These are phyloP conservation scores for Lactarius tabidus DNA, from an alignment of 768 basidiomycete species.

Conservation along the genomic window DNA sequence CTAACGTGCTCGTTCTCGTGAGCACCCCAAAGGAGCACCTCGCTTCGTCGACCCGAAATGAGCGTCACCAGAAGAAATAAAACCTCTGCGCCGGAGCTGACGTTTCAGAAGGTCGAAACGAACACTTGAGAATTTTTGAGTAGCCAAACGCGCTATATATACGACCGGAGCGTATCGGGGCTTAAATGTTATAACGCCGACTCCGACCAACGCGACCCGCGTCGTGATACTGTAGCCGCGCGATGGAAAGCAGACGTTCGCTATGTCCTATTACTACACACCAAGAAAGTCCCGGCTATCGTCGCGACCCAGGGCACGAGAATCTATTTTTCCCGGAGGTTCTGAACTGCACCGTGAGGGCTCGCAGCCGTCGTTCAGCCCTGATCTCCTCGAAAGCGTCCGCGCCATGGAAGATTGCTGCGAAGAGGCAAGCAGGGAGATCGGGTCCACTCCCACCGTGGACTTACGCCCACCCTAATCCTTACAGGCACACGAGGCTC, in stretches of 20 bases:
- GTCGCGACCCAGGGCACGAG: conserved; percentile 47
- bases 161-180: conserved; percentile 8
- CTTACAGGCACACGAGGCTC: conserved; percentile 59
- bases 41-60: conserved; percentile 76
- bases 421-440: conserved; percentile 51
- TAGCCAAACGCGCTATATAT: conserved; percentile 18
- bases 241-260: no score
- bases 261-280: conserved; percentile 19
- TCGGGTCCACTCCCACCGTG: neutral
- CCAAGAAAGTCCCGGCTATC: conserved; percentile 44
- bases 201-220: conserved; percentile 15
- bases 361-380: conserved; percentile 60
- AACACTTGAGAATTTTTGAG: conserved; percentile 49
- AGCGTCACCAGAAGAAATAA: conserved; percentile 57
- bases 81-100: conserved; percentile 47
- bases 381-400: conserved; percentile 70
- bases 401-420: conserved; percentile 77
- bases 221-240: neutral
- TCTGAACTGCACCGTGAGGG: conserved; percentile 64
- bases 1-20: conserved; percentile 44
- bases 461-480: neutral
- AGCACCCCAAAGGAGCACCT: conserved; percentile 50
- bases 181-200: conserved; percentile 25
- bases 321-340: conserved; percentile 68
- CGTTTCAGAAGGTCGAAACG: conserved; percentile 65